These are phyloP conservation scores for Marasmius sp. DNA, from an alignment of 1,284 basidiomycete genomes.

Conservation along the genomic window DNA sequence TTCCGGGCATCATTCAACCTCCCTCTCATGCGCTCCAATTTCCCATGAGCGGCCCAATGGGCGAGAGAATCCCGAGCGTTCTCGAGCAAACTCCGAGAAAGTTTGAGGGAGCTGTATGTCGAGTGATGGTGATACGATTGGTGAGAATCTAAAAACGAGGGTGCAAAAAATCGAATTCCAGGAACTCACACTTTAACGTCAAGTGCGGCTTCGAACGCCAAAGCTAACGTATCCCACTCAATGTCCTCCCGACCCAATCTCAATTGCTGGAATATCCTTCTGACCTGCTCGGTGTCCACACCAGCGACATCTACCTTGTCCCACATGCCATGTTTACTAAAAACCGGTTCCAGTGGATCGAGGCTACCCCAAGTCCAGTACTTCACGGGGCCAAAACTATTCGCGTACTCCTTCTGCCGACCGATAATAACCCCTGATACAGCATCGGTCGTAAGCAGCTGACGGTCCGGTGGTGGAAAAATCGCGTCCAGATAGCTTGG, in stretches of 20 bases:
- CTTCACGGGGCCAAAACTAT: slow-evolving; percentile 65
- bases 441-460: slow-evolving; percentile 47
- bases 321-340: slow-evolving; percentile 42
- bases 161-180: not conserved
- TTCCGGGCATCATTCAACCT: slow-evolving; percentile 77
- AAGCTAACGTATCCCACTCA: slow-evolving; percentile 61
- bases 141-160: slow-evolving; percentile 2
- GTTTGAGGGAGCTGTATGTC: slow-evolving; percentile 61
- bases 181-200: slow-evolving; percentile 57
- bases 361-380: slow-evolving; percentile 59
- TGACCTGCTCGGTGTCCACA: slow-evolving; percentile 47
- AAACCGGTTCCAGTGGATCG: slow-evolving; percentile 51
- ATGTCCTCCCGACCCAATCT: slow-evolving; percentile 45
- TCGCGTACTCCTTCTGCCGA: slow-evolving; percentile 57
- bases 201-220: slow-evolving; percentile 69
- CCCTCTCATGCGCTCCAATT: slow-evolving; percentile 73
- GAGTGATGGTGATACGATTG: slow-evolving; percentile 10
- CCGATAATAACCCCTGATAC: slow-evolving; percentile 66
- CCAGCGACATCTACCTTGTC: slow-evolving; percentile 44
- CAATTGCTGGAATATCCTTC: slow-evolving; percentile 61
- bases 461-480: slow-evolving; percentile 45
- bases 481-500: slow-evolving; percentile 45
- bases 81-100: slow-evolving; percentile 73
- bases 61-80: slow-evolving; percentile 61
- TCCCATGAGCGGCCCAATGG: slow-evolving; percentile 83